Evolutionary conservation across 495 filamentous ascomycete genomes (phyloP).

Genomic region (Aspergillus avenaceus): DNA sequence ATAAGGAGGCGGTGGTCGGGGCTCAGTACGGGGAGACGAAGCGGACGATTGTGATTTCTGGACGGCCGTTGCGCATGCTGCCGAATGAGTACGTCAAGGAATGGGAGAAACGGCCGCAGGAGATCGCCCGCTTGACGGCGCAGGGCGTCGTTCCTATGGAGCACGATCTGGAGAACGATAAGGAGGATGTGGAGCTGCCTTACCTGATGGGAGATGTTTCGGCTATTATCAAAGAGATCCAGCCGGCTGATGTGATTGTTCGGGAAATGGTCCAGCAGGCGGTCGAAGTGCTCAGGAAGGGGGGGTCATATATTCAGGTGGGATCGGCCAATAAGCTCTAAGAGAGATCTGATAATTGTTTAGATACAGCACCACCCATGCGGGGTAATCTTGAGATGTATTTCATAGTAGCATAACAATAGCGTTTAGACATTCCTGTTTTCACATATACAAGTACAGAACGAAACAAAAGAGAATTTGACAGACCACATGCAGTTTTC

Average conservation of each 20-base stretch:
- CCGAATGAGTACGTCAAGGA: slow-evolving; percentile 75
- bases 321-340: slow-evolving; percentile 33
- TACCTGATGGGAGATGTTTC: slow-evolving; percentile 95
- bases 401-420: slow-evolving; percentile 10
- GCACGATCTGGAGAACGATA: slow-evolving; percentile 71
- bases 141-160: slow-evolving; percentile 73
- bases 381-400: not conserved
- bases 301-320: slow-evolving; percentile 30
- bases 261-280: slow-evolving; percentile 83
- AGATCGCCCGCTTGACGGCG: slow-evolving; percentile 66
- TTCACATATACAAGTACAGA: slow-evolving; percentile 38
- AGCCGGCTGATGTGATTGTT: slow-evolving; percentile 78
- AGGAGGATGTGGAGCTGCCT: slow-evolving; percentile 68
- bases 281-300: slow-evolving; percentile 56
- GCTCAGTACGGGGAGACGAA: slow-evolving; percentile 72
- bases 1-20: slow-evolving; percentile 76
- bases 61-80: slow-evolving; percentile 73
- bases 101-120: slow-evolving; percentile 72
- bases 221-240: slow-evolving; percentile 64
- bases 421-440: slow-evolving; percentile 20
- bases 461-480: slow-evolving; percentile 20
- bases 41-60: slow-evolving; percentile 73
- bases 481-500: too few species aligned
- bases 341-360: not conserved
- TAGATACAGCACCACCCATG: not conserved